These are phyloP conservation scores for Calcarisporium arbuscula DNA, from an alignment of 2,329 filamentous ascomycete species.

Conservation along the genomic window DNA sequence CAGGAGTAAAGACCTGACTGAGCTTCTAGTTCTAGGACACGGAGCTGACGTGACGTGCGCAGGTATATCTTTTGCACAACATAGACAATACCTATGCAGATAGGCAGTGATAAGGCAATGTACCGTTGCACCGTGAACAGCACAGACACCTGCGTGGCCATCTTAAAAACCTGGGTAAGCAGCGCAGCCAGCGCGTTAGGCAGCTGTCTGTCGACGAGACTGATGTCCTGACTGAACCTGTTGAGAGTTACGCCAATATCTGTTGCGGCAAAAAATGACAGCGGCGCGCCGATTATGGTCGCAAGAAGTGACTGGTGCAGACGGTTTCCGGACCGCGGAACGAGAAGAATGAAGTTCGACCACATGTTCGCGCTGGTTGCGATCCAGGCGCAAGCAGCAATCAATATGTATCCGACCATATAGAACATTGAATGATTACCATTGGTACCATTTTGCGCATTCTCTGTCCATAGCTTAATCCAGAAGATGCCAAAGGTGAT, in stretches of 20 bases:
- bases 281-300: slow-evolving; percentile 20
- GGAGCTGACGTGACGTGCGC: slow-evolving; percentile 49
- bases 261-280: slow-evolving; percentile 31
- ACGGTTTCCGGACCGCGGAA: slow-evolving; percentile 27
- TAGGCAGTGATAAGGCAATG: slow-evolving; percentile 37
- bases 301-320: slow-evolving; percentile 14
- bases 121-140: slow-evolving; percentile 38
- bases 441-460: too few relatives aligned
- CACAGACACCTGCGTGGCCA: slow-evolving; percentile 35
- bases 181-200: slow-evolving; percentile 24
- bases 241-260: slow-evolving; percentile 34
- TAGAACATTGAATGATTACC: slow-evolving; percentile 20
- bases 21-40: slow-evolving; percentile 48
- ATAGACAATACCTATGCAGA: slow-evolving; percentile 18
- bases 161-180: slow-evolving; percentile 28
- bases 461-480: slow-evolving; percentile 33
- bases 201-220: slow-evolving; percentile 32
- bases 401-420: slow-evolving; percentile 27
- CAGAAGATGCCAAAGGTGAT: slow-evolving; percentile 31
- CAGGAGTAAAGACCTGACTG: slow-evolving; percentile 38
- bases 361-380: slow-evolving; percentile 28
- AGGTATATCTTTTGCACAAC: slow-evolving; percentile 27
- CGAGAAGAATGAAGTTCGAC: slow-evolving; percentile 24
- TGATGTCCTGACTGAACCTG: slow-evolving; percentile 34
- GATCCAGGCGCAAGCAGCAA: slow-evolving; percentile 25